Conservation (phyloP, 805 yeast species). For the Zygoascus tannicola region DNA sequence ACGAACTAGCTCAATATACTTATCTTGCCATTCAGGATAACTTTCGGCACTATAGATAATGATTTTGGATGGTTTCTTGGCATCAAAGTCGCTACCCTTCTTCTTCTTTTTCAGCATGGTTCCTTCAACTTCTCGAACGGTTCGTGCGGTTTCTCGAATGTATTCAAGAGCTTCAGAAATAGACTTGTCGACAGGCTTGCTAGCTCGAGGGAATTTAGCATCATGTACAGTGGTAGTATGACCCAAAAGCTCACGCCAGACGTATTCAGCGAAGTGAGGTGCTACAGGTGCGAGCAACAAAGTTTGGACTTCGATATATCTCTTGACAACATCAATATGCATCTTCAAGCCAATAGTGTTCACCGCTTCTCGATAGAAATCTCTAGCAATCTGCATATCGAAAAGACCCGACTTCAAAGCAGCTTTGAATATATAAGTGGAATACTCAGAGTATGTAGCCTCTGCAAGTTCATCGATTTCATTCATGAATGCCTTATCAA, state of each 20-base stretch:
- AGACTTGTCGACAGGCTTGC: conserved; percentile 52
- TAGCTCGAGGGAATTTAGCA: conserved; percentile 73
- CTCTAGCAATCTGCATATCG: conserved; percentile 92
- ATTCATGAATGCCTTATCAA: conserved; percentile 83
- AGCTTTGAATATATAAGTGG: conserved; percentile 67
- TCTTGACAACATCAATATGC: conserved; percentile 74
- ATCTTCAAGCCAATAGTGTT: conserved; percentile 38
- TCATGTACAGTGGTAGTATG: conserved; percentile 58
- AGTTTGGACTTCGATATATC: conserved; percentile 80
- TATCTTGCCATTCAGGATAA: conserved; percentile 87
- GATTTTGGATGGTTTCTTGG: conserved; percentile 60
- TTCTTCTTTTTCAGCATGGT: conserved; percentile 83
- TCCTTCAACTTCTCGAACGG: conserved; percentile 91
- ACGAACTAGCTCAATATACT: conserved; percentile 72
- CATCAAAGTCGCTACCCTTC: conserved; percentile 65
- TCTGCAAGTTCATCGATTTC: conserved; percentile 81
- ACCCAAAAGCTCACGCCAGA: conserved; percentile 74
- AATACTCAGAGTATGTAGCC: conserved; percentile 62
- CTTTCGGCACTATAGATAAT: conserved; percentile 65
- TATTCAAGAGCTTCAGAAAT: conserved; percentile 65
- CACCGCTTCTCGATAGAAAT: conserved; percentile 83
- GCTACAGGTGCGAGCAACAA: conserved; percentile 84
- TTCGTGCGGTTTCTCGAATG: conserved; percentile 66
- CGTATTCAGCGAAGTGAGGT: conserved; percentile 89
- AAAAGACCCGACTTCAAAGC: conserved; percentile 88